phyloP scores from a whole-genome alignment of 305 asterid species.

The Striga hermonthica region DNA sequence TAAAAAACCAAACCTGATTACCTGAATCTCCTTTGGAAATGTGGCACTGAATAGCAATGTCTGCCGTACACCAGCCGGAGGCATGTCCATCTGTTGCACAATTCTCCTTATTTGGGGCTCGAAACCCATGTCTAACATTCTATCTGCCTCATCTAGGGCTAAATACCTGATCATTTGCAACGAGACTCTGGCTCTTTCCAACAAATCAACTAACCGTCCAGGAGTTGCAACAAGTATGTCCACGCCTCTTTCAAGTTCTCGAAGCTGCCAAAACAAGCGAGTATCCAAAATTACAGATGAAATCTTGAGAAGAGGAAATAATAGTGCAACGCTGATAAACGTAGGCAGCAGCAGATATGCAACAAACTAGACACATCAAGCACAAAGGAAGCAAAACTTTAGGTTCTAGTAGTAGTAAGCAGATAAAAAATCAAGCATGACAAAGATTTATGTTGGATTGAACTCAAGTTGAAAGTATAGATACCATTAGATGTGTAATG shows the following conservation, averaged over 20 bases:
- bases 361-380: background rate
- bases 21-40: constrained; percentile 72
- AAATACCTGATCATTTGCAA: constrained; percentile 55
- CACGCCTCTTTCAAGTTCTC: constrained; percentile 72
- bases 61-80: constrained; percentile 60
- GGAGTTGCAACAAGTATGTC: constrained; percentile 78
- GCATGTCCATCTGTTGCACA: constrained; percentile 74
- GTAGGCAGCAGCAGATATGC: background rate
- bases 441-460: background rate
- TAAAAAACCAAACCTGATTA: constrained; percentile 47
- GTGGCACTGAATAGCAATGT: constrained; percentile 77
- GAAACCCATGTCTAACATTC: constrained; percentile 76
- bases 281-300: background rate
- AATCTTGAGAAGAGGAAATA: background rate
- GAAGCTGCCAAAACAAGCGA: constrained; percentile 40
- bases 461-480: background rate
- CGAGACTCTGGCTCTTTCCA: constrained; percentile 69
- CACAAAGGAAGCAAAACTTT: too few species aligned
- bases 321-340: background rate
- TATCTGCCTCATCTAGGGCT: constrained; percentile 71
- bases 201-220: constrained; percentile 69
- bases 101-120: constrained; percentile 78
- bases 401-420: background rate
- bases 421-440: too few species aligned
- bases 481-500: background rate